Evolutionary conservation across 345 rosid species (phyloP).

Genomic region (Atalantia buxifolia): DNA sequence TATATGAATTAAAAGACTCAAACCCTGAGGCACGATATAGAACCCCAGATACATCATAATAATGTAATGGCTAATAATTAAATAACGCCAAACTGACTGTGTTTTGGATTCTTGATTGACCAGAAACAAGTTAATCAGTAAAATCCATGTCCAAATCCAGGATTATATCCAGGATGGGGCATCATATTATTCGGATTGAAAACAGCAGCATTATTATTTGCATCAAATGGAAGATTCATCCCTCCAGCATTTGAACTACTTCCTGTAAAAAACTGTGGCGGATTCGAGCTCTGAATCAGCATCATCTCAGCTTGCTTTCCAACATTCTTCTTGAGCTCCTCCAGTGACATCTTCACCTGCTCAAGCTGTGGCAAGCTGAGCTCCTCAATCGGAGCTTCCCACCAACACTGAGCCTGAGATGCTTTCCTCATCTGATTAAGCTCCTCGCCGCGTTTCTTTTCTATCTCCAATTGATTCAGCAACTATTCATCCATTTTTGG

Average conservation of each 20-base stretch:
- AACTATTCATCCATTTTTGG: conserved; percentile 10
- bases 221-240: conserved; percentile 1
- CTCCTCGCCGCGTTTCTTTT: conserved; percentile 39
- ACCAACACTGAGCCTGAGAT: conserved; percentile 33
- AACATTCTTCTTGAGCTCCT: conserved; percentile 38
- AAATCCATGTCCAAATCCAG: conserved; percentile 14
- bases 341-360: conserved; percentile 32
- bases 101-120: neutral
- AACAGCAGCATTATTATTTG: neutral
- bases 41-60: neutral
- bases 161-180: conserved; percentile 9
- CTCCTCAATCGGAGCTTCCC: conserved; percentile 42
- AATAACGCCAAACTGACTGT: neutral
- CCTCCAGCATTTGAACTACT: conserved; percentile 6
- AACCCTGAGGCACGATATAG: neutral
- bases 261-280: conserved; percentile 17
- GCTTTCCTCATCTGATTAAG: conserved; percentile 28
- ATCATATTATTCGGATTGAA: conserved; percentile 17
- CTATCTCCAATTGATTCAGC: conserved; percentile 37
- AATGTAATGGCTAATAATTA: too few relatives aligned
- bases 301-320: conserved; percentile 25
- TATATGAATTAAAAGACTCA: neutral
- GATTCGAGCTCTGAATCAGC: conserved; percentile 13
- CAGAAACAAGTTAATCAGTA: neutral
- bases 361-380: conserved; percentile 29